These are phyloP conservation scores for Silene conica DNA, from an alignment of 148 eudicot species.

Conservation along the genomic window DNA sequence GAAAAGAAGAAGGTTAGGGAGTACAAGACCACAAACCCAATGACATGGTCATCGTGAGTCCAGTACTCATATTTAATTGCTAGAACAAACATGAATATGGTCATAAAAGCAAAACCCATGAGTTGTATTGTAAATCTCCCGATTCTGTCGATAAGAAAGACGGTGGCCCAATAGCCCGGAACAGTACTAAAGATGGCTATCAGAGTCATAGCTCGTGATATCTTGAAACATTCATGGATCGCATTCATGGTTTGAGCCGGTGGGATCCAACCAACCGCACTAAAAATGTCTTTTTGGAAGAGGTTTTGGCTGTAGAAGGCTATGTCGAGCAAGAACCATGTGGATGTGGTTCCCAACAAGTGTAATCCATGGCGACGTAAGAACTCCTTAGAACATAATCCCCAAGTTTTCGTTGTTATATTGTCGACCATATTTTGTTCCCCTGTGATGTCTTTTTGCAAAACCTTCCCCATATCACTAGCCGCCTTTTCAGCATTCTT, in stretches of 20 bases:
- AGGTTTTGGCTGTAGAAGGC: constrained; percentile 65
- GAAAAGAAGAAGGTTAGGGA: constrained; percentile 70
- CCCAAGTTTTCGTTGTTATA: constrained; percentile 22
- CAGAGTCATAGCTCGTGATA: constrained; percentile 52
- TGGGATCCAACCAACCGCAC: constrained; percentile 57
- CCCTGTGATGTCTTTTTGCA: constrained; percentile 33
- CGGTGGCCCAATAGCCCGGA: constrained; percentile 65
- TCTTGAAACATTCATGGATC: constrained; percentile 37
- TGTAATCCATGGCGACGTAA: constrained; percentile 52
- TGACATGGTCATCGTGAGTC: constrained; percentile 35
- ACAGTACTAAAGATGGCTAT: constrained; percentile 58
- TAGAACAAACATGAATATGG: constrained; percentile 64
- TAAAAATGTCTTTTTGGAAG: constrained; percentile 58
- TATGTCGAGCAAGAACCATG: constrained; percentile 19
- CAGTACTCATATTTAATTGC: constrained; percentile 63
- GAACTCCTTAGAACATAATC: constrained; percentile 51
- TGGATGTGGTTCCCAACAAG: constrained; percentile 47
- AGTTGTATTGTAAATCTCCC: constrained; percentile 20
- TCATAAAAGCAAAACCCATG: constrained; percentile 43
- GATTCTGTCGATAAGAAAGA: constrained; percentile 39
- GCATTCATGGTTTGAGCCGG: constrained; percentile 45
- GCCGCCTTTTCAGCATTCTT: constrained; percentile 47
- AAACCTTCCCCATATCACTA: constrained; percentile 43
- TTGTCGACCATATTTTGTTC: constrained; percentile 29
- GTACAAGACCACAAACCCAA: constrained; percentile 64